Evolutionary conservation across 2,329 filamentous ascomycete species (phyloP).

Genomic region (Neoarthrinium moseri): DNA sequence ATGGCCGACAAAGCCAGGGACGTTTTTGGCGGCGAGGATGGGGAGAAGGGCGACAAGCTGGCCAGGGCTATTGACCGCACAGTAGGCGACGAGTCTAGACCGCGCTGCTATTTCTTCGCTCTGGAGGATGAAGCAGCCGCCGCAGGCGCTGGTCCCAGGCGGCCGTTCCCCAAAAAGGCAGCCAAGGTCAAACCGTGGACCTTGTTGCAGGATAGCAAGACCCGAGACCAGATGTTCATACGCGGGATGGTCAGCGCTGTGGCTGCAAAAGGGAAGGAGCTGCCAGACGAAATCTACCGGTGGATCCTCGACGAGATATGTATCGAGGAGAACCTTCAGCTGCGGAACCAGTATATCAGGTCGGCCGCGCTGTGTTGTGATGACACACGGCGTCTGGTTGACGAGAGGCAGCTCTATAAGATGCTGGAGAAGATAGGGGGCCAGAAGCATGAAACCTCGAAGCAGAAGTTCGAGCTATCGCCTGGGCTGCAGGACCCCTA

Average conservation of each 20-base stretch:
- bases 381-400: constrained; percentile 44
- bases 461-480: constrained; percentile 20
- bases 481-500: constrained; percentile 27
- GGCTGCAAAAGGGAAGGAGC: constrained; percentile 35
- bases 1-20: constrained; percentile 34
- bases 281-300: constrained; percentile 64
- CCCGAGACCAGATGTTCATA: constrained; percentile 58
- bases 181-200: constrained; percentile 41
- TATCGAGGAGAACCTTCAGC: constrained; percentile 50
- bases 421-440: constrained; percentile 62
- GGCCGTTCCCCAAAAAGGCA: constrained; percentile 35
- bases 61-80: constrained; percentile 49
- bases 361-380: constrained; percentile 46
- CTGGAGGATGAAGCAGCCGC: constrained; percentile 26
- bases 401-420: constrained; percentile 41
- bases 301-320: constrained; percentile 66
- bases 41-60: constrained; percentile 32
- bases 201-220: constrained; percentile 45
- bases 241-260: constrained; percentile 62
- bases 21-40: constrained; percentile 27
- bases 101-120: constrained; percentile 51
- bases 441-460: constrained; percentile 39
- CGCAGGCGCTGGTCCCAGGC: constrained; percentile 19
- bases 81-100: constrained; percentile 34
- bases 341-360: constrained; percentile 61